Evolutionary conservation across 176 grass and related monocot species (phyloP).

Genomic region (Triticum timopheevii): DNA sequence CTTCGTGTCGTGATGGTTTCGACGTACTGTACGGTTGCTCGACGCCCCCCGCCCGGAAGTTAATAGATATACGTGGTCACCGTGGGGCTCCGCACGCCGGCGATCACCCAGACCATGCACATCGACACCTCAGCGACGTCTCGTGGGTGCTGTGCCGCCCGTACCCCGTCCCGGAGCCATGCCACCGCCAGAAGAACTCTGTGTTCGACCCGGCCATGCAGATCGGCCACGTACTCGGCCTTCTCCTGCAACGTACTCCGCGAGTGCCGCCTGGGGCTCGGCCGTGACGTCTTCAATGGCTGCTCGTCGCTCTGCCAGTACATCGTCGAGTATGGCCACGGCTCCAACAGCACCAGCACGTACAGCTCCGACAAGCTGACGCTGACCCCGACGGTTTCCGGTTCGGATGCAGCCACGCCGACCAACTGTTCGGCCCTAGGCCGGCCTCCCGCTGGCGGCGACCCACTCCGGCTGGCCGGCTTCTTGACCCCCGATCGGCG

Average conservation of each 20-base stretch:
- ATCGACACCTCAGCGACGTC: constrained; percentile 56
- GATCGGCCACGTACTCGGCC: constrained; percentile 2
- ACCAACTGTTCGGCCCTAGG: not conserved
- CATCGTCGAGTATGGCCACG: not conserved
- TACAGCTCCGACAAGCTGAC: constrained; percentile 3
- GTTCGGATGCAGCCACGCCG: not conserved
- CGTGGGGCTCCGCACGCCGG: not conserved
- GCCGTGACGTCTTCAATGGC: not conserved
- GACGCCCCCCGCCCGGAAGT: too few species aligned
- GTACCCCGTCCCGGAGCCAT: not conserved
- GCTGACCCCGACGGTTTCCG: not conserved
- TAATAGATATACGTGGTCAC: not conserved
- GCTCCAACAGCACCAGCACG: not conserved
- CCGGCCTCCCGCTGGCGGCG: not conserved
- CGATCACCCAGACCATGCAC: not conserved
- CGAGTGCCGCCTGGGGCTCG: not conserved
- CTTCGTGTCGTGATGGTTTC: too few species aligned
- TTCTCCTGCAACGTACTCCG: not conserved
- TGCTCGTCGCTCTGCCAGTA: not conserved
- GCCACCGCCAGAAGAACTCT: not conserved
- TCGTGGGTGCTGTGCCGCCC: constrained; percentile 43
- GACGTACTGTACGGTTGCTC: too few species aligned
- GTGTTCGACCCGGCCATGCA: not conserved
- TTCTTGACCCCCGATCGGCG: not conserved
- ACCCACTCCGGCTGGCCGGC: not conserved